Base-by-base conservation (phyloP, 768 basidiomycete genomes). In the Saitozyma podzolica region DNA sequence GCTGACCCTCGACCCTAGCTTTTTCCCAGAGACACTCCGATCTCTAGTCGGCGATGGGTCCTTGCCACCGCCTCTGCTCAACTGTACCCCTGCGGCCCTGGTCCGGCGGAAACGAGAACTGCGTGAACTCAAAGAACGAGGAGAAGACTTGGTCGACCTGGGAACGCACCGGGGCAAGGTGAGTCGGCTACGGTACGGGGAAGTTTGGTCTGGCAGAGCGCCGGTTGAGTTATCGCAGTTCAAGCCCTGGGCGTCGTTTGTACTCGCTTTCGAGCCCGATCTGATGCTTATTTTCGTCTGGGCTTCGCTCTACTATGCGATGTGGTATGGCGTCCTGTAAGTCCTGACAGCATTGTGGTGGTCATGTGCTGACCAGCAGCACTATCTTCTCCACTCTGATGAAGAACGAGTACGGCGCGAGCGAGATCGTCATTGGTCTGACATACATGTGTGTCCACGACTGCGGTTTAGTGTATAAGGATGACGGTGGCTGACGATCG, bases 391-490 rank as follows among this genome's bases (percentile, higher is more conserved):
- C 88, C 3, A 83, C 86, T 0, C 79, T 88, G 0, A 88, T 90
- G 71, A 75, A 81, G 52, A 62, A 75, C 0, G 78, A 83, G 0
- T 90, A 91, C 66, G 83, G 78, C 63, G 80, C 89, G 41, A 84
- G 75, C 59, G 83, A 88, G 63, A 86, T 85, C 5, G 82, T 84
- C 11, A 82, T 89, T 40, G 91, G 90, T 0, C 77, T 92, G 7
- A 90, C 88, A 73, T 92, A 87, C 80, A 79, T 92, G 51, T 69
- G 50, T 61, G 70, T 62, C 3, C 17, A 52, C 29, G 5, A 45
- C 49, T 9, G 37, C 16, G 40, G 8, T 29, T 47, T 3, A 47
- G 2, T 6, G 2, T 47, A 3, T 16, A 20, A 20, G 53, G 42
- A 37, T 49, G 11, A 58, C 42, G 19, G 37, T 55, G 48, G n/a